These are phyloP conservation scores for Tetracladium setigerum DNA, from an alignment of 495 filamentous ascomycete species.

Conservation along the genomic window DNA sequence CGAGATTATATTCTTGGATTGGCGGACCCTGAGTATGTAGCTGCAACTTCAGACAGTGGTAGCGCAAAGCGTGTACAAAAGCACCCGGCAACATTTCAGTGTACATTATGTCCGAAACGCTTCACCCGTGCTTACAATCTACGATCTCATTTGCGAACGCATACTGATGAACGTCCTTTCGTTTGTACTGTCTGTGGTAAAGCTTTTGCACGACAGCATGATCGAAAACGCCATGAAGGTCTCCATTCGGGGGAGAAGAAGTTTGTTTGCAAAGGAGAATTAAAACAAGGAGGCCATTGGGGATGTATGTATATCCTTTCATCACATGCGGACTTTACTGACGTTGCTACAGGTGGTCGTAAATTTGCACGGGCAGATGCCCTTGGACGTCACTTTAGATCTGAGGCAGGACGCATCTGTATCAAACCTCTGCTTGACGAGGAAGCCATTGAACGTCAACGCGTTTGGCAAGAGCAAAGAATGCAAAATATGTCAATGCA, in stretches of 20 bases:
- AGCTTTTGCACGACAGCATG: constrained; percentile 90
- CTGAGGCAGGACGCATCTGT: constrained; percentile 89
- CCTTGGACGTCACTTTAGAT: constrained; percentile 91
- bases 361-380: constrained; percentile 94
- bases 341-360: too few relatives aligned
- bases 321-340: too few relatives aligned
- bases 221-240: constrained; percentile 86
- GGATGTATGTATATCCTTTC: too few relatives aligned
- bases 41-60: constrained; percentile 44
- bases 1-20: constrained; percentile 91
- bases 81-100: constrained; percentile 90
- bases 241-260: constrained; percentile 93
- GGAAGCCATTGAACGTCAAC: constrained; percentile 70
- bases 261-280: constrained; percentile 88
- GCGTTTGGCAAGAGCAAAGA: constrained; percentile 57
- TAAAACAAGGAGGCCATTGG: constrained; percentile 78
- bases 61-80: constrained; percentile 79
- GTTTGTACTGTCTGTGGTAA: constrained; percentile 96
- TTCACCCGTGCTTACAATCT: constrained; percentile 88
- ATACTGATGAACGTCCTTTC: constrained; percentile 88
- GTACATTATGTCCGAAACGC: constrained; percentile 74
- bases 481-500: constrained; percentile 45
- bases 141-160: constrained; percentile 84
- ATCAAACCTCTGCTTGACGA: constrained; percentile 93
- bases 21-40: constrained; percentile 78